phyloP scores from a whole-genome alignment of 176 grass and related monocot genomes.

The Triticum monococcum region DNA sequence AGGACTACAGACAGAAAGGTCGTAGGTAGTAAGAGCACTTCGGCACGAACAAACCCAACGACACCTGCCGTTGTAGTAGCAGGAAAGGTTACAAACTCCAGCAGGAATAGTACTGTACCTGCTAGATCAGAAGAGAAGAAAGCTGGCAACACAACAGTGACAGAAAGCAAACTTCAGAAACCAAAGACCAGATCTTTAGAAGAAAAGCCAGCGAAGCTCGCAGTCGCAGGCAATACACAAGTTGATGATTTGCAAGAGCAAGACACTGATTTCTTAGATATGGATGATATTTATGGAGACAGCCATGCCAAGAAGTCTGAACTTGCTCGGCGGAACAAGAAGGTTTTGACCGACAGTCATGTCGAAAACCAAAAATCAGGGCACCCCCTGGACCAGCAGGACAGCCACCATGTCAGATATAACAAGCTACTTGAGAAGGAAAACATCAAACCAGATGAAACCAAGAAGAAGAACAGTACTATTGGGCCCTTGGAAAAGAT shows the following conservation, averaged over 20 bases:
- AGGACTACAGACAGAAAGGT: conserved; percentile 13
- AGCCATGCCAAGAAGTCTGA: conserved; percentile 41
- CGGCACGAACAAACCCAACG: conserved; percentile 9
- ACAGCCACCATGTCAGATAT: conserved; percentile 27
- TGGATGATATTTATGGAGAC: conserved; percentile 43
- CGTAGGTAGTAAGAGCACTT: conserved; percentile 21
- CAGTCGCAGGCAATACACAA: conserved; percentile 28
- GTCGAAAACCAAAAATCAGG: conserved; percentile 10
- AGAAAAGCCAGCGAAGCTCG: conserved; percentile 43
- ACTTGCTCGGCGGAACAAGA: conserved; percentile 21
- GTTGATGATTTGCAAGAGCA: conserved; percentile 29
- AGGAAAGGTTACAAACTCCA: conserved; percentile 25
- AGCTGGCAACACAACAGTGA: conserved; percentile 23
- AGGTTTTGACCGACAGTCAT: conserved; percentile 1
- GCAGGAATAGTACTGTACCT: neutral
- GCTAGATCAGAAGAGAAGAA: conserved; percentile 25
- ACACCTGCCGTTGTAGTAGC: neutral
- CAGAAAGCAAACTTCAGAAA: conserved; percentile 18
- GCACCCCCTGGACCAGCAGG: conserved; percentile 45
- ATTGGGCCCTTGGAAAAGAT: conserved; percentile 18
- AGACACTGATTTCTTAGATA: conserved; percentile 25
- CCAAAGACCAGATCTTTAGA: conserved; percentile 36
- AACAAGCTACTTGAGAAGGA: conserved; percentile 42
- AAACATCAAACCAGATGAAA: conserved; percentile 26
- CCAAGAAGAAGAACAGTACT: conserved; percentile 19